Evolutionary conservation across 2,329 filamentous ascomycete genomes (phyloP).

Genomic region (Aspergillus pseudonomiae): DNA sequence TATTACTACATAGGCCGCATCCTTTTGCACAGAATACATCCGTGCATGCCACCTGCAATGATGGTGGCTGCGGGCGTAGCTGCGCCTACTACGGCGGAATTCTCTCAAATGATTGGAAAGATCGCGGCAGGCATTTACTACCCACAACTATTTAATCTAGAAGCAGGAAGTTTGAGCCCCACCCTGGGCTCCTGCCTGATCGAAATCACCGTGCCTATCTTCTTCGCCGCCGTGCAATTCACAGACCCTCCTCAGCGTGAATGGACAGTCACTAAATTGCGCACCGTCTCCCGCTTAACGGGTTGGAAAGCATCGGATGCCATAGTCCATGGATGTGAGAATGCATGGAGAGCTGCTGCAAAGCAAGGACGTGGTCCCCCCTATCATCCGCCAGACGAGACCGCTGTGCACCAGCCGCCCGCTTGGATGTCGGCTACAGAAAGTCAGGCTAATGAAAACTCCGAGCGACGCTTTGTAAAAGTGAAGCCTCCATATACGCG

Average conservation of each 20-base stretch:
- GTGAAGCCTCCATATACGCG: constrained; percentile 66
- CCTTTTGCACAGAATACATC: constrained; percentile 78
- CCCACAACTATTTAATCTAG: constrained; percentile 41
- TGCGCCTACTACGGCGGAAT: constrained; percentile 69
- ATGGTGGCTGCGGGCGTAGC: constrained; percentile 83
- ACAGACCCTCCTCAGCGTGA: constrained; percentile 70
- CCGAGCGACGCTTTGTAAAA: constrained; percentile 60
- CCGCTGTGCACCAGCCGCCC: constrained; percentile 14
- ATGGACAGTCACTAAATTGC: constrained; percentile 75
- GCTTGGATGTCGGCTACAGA: constrained; percentile 8
- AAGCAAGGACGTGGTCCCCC: constrained; percentile 74
- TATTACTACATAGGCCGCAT: constrained; percentile 86
- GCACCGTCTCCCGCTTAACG: constrained; percentile 75
- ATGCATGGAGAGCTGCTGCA: constrained; percentile 76
- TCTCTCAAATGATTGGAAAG: constrained; percentile 75
- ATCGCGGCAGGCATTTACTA: constrained; percentile 72
- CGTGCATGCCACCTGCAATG: constrained; percentile 85
- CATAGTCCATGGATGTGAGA: constrained; percentile 83
- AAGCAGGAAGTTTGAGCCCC: constrained; percentile 66
- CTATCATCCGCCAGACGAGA: constrained; percentile 55
- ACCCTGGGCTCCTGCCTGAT: constrained; percentile 78
- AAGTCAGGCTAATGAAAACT: constrained; percentile 32
- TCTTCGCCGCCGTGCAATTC: constrained; percentile 84
- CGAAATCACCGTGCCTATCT: constrained; percentile 79
- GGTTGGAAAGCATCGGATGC: constrained; percentile 84